Conservation (phyloP, 306 rosid species). For the Quercus cerris region DNA sequence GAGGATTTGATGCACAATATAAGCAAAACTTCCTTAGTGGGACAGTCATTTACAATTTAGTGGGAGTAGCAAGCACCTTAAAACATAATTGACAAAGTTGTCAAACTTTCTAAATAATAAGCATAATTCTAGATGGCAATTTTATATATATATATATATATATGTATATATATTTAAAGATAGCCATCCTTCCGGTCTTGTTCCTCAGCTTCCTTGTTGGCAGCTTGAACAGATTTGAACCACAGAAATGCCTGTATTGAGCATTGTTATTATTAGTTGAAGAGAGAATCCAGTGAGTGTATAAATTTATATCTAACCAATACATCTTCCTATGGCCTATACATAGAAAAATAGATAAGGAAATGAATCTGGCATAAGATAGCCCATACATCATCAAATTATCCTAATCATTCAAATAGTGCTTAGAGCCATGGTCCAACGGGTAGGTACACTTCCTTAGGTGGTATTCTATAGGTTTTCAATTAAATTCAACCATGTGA, state of each 20-base stretch:
- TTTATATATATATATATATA: too few species aligned
- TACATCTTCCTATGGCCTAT: background rate
- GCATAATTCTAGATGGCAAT: background rate
- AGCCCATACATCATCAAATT: background rate
- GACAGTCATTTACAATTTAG: too few species aligned
- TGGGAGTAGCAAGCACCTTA: too few species aligned
- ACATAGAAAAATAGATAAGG: background rate
- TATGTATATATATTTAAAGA: background rate
- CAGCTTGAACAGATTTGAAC: constrained; percentile 85
- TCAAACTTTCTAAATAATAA: background rate
- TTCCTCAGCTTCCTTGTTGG: constrained; percentile 96
- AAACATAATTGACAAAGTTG: too few species aligned
- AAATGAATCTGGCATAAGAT: background rate
- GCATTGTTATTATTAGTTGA: constrained; percentile 17
- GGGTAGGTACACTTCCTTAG: too few species aligned
- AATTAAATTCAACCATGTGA: too few species aligned
- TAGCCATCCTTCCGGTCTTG: constrained; percentile 94
- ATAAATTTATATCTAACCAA: background rate
- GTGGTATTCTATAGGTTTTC: too few species aligned
- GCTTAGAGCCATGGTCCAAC: too few species aligned
- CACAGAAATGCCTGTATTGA: constrained; percentile 73
- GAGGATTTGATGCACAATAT: too few species aligned
- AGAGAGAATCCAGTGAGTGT: background rate
- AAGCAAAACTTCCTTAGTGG: too few species aligned
- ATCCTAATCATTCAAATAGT: background rate